Evolutionary conservation across 2,329 filamentous ascomycete genomes (phyloP).

Genomic region (Trichoderma koningii): DNA sequence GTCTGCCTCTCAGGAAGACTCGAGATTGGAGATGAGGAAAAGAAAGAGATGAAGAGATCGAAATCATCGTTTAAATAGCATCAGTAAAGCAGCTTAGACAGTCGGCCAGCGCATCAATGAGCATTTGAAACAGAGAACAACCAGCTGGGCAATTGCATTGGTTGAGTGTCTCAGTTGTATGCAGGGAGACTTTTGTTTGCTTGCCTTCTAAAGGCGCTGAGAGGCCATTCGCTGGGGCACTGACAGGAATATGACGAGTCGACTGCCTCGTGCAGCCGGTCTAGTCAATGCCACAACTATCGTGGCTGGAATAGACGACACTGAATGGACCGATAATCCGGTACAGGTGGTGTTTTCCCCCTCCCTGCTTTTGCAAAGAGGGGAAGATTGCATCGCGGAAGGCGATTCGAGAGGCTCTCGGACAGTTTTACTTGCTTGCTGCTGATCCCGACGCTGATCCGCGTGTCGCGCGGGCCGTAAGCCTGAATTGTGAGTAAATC

Average conservation of each 20-base stretch:
- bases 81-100: no score
- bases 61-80: background rate
- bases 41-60: background rate
- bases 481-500: no score
- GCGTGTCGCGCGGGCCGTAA: no score
- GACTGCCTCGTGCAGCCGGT: background rate
- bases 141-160: background rate
- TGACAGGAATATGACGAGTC: no score
- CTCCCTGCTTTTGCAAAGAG: no score
- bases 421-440: no score
- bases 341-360: no score
- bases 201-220: background rate
- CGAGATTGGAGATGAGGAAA: background rate
- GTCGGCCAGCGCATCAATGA: background rate
- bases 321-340: background rate
- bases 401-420: no score
- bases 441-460: no score
- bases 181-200: background rate
- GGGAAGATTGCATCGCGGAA: no score
- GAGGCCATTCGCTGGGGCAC: background rate
- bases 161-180: background rate
- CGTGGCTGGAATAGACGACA: background rate
- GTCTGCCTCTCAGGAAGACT: background rate
- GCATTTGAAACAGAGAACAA: background rate
- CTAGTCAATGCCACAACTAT: no score